These are phyloP conservation scores for Sechiopsis laciniata DNA, from an alignment of 306 rosid species.

Conservation along the genomic window DNA sequence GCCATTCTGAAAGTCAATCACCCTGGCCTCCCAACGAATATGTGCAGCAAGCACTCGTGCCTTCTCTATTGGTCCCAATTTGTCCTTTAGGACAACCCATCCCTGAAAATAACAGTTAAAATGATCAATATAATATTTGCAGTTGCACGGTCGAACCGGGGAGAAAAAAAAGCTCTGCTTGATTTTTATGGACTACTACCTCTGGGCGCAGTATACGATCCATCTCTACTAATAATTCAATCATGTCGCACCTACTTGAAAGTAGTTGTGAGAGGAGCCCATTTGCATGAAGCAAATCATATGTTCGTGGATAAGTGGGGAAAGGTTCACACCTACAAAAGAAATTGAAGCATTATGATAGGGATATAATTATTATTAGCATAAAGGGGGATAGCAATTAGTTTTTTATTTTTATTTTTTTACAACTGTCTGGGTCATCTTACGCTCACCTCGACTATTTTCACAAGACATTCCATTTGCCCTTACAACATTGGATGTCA, in stretches of 20 bases:
- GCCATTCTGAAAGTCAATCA: conserved; percentile 91
- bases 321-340: conserved; percentile 80
- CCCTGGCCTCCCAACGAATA: conserved; percentile 98
- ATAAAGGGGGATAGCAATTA: too few relatives aligned
- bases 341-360: too few relatives aligned
- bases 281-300: conserved; percentile 82
- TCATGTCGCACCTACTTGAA: conserved; percentile 68
- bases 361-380: too few relatives aligned
- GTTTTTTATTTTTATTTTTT: too few relatives aligned
- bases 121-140: neutral
- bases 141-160: neutral
- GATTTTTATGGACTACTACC: conserved; percentile 34
- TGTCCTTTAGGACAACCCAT: conserved; percentile 81
- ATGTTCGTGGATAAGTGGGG: conserved; percentile 95
- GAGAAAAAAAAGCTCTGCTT: neutral
- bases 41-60: conserved; percentile 76
- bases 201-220: conserved; percentile 95
- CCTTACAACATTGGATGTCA: too few relatives aligned
- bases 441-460: too few relatives aligned
- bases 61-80: conserved; percentile 68
- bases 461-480: too few relatives aligned
- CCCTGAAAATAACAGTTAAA: conserved; percentile 47
- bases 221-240: conserved; percentile 83
- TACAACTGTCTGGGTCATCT: too few relatives aligned
- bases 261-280: conserved; percentile 68